phyloP scores from a whole-genome alignment of 108 stramenopile genomes.

The Skeletonema marinoi region DNA sequence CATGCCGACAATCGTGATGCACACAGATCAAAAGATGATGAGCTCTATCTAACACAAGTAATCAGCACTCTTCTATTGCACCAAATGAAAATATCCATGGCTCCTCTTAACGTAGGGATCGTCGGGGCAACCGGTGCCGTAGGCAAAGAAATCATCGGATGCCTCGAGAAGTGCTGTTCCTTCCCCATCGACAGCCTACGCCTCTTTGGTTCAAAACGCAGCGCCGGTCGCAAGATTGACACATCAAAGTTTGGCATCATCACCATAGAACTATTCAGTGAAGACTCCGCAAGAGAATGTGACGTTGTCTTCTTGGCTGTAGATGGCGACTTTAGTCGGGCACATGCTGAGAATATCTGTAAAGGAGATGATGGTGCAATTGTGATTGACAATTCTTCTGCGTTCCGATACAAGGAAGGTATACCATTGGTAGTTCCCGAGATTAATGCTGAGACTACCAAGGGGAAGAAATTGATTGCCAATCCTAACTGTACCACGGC shows the following conservation, averaged over 20 bases:
- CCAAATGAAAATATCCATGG: neutral
- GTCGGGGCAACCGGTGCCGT: conserved; percentile 98
- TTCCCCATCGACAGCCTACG: conserved; percentile 78
- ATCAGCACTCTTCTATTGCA: no score
- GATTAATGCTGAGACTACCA: conserved; percentile 90
- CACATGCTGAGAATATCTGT: conserved; percentile 79
- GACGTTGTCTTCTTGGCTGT: conserved; percentile 94
- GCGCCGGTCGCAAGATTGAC: conserved; percentile 77
- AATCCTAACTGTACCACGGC: conserved; percentile 99
- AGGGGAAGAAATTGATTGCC: conserved; percentile 94
- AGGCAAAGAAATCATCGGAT: conserved; percentile 92
- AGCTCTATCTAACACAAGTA: no score
- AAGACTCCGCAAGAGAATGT: conserved; percentile 70
- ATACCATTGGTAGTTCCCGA: conserved; percentile 96
- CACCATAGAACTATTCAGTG: conserved; percentile 83
- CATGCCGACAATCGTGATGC: no score
- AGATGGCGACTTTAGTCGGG: conserved; percentile 82
- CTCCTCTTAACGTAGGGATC: conserved; percentile 79
- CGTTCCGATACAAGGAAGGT: conserved; percentile 90
- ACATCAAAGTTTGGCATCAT: conserved; percentile 48
- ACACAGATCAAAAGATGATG: no score
- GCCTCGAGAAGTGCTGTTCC: conserved; percentile 69
- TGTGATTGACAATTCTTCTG: conserved; percentile 92
- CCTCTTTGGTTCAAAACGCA: conserved; percentile 86
- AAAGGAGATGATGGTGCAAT: conserved; percentile 73